phyloP scores from a whole-genome alignment of 2,329 filamentous ascomycete species.

The Sarocladiaceae sp. region DNA sequence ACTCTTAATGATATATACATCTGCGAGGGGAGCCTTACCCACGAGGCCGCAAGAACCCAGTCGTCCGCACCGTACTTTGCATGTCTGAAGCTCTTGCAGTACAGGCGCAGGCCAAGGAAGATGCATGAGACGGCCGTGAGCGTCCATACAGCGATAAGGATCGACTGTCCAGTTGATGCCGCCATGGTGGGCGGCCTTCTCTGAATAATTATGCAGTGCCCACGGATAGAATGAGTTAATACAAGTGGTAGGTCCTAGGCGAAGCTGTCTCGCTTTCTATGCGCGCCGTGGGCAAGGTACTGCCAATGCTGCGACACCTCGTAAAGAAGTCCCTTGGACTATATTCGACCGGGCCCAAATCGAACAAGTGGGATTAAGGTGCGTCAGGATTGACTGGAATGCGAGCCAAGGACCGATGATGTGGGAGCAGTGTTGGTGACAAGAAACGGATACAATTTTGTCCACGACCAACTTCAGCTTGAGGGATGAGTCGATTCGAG shows the following conservation, averaged over 20 bases:
- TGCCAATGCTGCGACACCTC: not conserved
- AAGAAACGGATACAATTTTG: not conserved
- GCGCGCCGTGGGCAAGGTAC: not conserved
- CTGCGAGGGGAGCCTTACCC: slow-evolving; percentile 16
- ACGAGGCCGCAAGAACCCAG: slow-evolving; percentile 14
- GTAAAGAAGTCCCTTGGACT: not conserved
- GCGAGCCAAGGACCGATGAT: not conserved
- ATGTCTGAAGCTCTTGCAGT: slow-evolving; percentile 15
- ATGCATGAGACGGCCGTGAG: slow-evolving; percentile 8
- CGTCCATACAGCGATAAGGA: slow-evolving; percentile 18
- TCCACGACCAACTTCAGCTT: not conserved
- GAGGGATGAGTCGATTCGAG: not conserved
- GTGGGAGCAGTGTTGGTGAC: not conserved
- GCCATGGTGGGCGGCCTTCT: slow-evolving; percentile 2
- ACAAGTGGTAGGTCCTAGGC: not conserved
- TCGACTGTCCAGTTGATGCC: not conserved
- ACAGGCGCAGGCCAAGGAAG: slow-evolving; percentile 15
- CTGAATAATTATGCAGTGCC: not conserved
- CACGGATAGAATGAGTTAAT: not conserved
- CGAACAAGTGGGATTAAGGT: not conserved
- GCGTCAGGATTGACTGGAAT: not conserved
- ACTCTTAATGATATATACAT: not conserved
- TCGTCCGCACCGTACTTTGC: slow-evolving; percentile 16
- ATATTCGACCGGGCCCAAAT: not conserved
- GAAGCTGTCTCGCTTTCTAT: not conserved